Evolutionary conservation across 176 grass and related monocot species (phyloP).

Genomic region (Tuctoria greenei): DNA sequence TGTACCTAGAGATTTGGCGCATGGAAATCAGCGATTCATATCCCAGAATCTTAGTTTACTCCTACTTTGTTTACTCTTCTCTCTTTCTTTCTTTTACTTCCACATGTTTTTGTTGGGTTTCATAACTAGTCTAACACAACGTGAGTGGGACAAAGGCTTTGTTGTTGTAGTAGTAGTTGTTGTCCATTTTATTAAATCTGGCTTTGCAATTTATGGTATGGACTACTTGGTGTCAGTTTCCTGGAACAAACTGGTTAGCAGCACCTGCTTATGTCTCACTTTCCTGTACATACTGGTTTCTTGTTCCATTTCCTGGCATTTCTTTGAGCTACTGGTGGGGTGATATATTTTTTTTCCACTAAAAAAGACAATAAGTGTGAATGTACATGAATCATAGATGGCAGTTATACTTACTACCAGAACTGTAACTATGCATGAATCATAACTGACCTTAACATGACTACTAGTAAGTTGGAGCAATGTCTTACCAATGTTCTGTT

Average conservation of each 20-base stretch:
- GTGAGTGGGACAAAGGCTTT: no score
- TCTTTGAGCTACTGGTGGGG: neutral
- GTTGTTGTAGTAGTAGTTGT: no score
- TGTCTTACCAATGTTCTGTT: constrained; percentile 25
- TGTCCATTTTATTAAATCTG: neutral
- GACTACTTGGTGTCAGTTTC: neutral
- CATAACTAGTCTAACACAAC: no score
- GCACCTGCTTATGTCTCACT: neutral
- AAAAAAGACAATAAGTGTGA: neutral
- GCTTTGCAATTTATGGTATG: neutral
- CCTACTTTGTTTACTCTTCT: no score
- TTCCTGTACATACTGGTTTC: neutral
- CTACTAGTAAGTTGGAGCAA: neutral
- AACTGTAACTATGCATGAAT: neutral
- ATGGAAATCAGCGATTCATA: no score
- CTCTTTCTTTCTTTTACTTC: no score
- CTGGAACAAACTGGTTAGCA: neutral
- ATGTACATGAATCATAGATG: constrained; percentile 32
- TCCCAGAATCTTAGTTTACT: no score
- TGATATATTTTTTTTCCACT: neutral
- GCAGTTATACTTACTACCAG: neutral
- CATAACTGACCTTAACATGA: constrained; percentile 24
- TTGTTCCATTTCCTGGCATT: neutral
- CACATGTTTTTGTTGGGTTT: no score
- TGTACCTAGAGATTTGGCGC: no score